These are phyloP conservation scores for Phytopythium delawarense DNA, from an alignment of 352 stramenopile genomes.

Conservation along the genomic window DNA sequence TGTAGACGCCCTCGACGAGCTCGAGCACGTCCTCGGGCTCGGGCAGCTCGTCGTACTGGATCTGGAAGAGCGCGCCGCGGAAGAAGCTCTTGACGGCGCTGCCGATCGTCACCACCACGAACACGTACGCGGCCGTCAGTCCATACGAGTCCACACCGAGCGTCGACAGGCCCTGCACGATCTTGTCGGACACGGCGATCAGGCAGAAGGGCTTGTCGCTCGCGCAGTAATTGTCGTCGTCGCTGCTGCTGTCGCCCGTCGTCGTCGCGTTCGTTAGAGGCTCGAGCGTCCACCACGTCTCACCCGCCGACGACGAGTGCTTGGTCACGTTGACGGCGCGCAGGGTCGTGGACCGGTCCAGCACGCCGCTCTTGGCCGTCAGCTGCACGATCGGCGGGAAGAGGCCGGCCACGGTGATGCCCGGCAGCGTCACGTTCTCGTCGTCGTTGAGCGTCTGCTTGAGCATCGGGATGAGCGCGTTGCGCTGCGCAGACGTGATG, in stretches of 20 bases:
- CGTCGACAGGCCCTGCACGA: conserved; percentile 74
- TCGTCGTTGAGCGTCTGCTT: conserved; percentile 42
- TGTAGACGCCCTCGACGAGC: conserved; percentile 87
- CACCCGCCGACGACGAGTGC: conserved; percentile 34
- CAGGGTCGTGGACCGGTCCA: conserved; percentile 47
- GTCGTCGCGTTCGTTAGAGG: conserved; percentile 23
- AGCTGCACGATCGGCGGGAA: conserved; percentile 70
- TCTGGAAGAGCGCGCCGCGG: conserved; percentile 70
- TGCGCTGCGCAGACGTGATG: conserved; percentile 58
- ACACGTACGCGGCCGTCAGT: conserved; percentile 83
- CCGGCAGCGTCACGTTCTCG: conserved; percentile 19
- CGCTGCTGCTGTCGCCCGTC: not conserved
- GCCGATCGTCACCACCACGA: conserved; percentile 86
- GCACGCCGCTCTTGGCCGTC: conserved; percentile 56
- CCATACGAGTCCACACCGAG: conserved; percentile 83
- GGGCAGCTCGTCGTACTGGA: conserved; percentile 80
- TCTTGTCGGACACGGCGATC: conserved; percentile 83
- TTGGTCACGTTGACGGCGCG: conserved; percentile 56
- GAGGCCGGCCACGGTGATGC: conserved; percentile 49
- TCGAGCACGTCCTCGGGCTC: conserved; percentile 82
- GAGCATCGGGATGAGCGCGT: conserved; percentile 69
- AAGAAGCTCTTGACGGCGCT: conserved; percentile 81
- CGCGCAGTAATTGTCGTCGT: conserved; percentile 39
- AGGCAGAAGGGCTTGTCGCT: conserved; percentile 60
- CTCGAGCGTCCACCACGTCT: conserved; percentile 68